Percentiles rank a stretch among this genome's conserved stretches.
Evolutionary conservation across 352 stramenopile genomes (phyloP).

Genomic region (Phytophthora ramorum): DNA sequence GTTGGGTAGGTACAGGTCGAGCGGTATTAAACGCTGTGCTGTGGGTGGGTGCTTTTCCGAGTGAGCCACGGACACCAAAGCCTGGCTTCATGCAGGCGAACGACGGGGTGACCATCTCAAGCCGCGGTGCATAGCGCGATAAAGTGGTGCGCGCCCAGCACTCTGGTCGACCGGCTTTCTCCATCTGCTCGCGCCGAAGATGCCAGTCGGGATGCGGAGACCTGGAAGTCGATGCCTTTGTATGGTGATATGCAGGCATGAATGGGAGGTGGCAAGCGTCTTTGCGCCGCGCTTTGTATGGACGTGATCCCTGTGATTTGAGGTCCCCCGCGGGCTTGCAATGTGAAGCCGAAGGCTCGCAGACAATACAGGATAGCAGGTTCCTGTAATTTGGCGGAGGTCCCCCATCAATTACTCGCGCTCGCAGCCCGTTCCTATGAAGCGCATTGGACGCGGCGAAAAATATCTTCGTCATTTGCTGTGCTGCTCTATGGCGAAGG

Average conservation of each 20-base stretch:
- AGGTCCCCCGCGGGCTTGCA: background rate
- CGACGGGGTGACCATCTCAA: conserved; percentile 35
- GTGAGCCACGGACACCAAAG: conserved; percentile 24
- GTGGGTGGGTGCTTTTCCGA: conserved; percentile 34
- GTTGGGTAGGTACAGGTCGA: conserved; percentile 31
- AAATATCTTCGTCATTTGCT: conserved; percentile 30
- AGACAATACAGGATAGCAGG: conserved; percentile 15
- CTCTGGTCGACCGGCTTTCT: conserved; percentile 24
- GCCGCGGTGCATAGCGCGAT: conserved; percentile 5
- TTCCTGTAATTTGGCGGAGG: background rate
- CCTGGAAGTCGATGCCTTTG: background rate
- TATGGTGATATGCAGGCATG: conserved; percentile 16
- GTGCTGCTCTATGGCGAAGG: conserved; percentile 10
- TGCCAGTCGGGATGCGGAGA: conserved; percentile 31
- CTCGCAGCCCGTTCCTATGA: conserved; percentile 14
- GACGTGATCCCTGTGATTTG: conserved; percentile 4
- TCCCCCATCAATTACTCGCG: conserved; percentile 13
- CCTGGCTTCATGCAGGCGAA: conserved; percentile 3
- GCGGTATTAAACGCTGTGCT: conserved; percentile 25
- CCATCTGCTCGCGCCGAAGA: conserved; percentile 33
- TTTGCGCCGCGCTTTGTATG: background rate
- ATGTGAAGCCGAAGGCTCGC: background rate
- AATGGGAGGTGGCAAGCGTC: conserved; percentile 8
- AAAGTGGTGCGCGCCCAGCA: conserved; percentile 27
- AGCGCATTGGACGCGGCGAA: conserved; percentile 21